These are phyloP conservation scores for Anisogramma anomala DNA, from an alignment of 2,329 filamentous ascomycete species.

Conservation along the genomic window DNA sequence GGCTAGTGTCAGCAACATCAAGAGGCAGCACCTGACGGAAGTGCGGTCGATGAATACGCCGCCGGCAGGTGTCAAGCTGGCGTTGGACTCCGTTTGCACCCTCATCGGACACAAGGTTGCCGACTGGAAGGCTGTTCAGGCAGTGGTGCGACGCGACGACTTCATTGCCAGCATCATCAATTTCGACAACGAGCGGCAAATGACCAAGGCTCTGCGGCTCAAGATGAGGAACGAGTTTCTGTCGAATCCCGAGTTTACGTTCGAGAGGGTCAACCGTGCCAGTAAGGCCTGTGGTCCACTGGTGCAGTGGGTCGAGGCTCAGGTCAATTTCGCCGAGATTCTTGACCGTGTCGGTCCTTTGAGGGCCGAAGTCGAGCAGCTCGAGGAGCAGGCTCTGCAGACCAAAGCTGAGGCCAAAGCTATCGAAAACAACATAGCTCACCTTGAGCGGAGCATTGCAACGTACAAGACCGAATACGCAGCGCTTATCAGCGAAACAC, in stretches of 20 bases:
- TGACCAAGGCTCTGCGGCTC: conserved; percentile 69
- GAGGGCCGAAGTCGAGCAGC: conserved; percentile 73
- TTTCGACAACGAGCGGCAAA: conserved; percentile 90
- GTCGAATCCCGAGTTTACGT: conserved; percentile 89
- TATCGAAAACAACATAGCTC: conserved; percentile 75
- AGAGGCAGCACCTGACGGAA: conserved; percentile 92
- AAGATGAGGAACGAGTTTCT: conserved; percentile 93
- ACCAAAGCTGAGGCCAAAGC: conserved; percentile 90
- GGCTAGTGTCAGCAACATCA: conserved; percentile 97
- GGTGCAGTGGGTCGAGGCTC: conserved; percentile 92
- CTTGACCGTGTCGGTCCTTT: conserved; percentile 86
- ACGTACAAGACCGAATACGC: conserved; percentile 96
- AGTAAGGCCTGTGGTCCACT: conserved; percentile 94
- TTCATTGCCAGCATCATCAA: conserved; percentile 97
- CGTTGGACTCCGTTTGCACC: conserved; percentile 92
- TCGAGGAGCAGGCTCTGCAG: conserved; percentile 80
- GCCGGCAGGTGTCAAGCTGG: conserved; percentile 78
- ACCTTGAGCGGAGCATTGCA: conserved; percentile 80
- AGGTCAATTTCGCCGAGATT: conserved; percentile 97
- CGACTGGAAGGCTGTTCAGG: conserved; percentile 86
- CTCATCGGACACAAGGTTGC: conserved; percentile 80
- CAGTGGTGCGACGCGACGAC: conserved; percentile 79
- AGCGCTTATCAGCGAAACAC: conserved; percentile 87
- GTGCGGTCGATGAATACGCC: conserved; percentile 94
- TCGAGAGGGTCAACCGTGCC: conserved; percentile 89